Evolutionary conservation across 2,329 filamentous ascomycete genomes (phyloP).

Genomic region (Gaeumannomyces sp.): DNA sequence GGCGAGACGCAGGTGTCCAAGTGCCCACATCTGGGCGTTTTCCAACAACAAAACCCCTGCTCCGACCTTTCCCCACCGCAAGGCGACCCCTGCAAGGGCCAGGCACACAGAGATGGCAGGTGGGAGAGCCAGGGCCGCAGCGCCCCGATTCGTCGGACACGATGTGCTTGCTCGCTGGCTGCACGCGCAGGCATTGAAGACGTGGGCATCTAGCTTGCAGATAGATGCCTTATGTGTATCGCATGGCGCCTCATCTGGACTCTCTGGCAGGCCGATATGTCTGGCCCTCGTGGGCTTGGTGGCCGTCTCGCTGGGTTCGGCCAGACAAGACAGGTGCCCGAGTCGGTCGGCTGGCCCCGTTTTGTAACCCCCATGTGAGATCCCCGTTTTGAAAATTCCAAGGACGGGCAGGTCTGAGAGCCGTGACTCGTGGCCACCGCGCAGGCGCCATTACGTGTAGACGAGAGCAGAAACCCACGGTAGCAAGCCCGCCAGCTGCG

Average conservation of each 20-base stretch:
- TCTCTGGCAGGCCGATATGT: background rate
- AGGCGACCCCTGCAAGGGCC: background rate
- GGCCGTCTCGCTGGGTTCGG: background rate
- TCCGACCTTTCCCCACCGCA: background rate
- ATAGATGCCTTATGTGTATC: background rate
- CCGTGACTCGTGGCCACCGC: background rate
- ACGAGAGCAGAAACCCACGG: background rate
- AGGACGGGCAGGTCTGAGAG: background rate
- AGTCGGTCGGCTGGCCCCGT: background rate
- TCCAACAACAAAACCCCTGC: background rate
- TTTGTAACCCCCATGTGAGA: background rate
- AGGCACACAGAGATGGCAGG: background rate
- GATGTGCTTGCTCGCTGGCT: background rate
- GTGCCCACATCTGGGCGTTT: background rate
- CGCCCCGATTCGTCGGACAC: background rate
- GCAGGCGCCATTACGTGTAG: background rate
- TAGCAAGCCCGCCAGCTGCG: background rate
- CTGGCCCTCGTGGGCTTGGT: background rate
- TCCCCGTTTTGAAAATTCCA: conserved; percentile 1
- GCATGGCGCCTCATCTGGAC: background rate
- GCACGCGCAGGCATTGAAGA: background rate
- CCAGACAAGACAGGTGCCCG: background rate
- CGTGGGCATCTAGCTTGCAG: background rate
- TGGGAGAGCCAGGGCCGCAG: background rate
- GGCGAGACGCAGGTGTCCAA: background rate